Evolutionary conservation across 23 red algal species (phyloP).

Genomic region (Rhodosorus marinus): DNA sequence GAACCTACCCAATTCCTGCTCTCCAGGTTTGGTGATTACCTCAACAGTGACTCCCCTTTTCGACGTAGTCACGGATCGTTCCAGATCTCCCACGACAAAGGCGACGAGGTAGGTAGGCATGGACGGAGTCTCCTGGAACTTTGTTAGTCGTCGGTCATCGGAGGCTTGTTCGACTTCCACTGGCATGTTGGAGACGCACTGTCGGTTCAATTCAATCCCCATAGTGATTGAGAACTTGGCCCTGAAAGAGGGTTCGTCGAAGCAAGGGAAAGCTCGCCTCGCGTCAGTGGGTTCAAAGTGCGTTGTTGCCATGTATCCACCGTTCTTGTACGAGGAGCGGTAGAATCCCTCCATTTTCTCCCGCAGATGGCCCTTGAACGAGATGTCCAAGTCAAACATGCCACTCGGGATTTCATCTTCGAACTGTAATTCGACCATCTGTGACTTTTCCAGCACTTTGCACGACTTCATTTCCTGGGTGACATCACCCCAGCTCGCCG

Average conservation of each 20-base stretch:
- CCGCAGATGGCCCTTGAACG: slow-evolving; percentile 13
- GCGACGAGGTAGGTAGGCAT: slow-evolving; percentile 32
- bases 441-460: no score
- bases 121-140: slow-evolving; percentile 16
- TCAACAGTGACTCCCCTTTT: slow-evolving; percentile 3
- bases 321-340: slow-evolving; percentile 14
- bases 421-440: no score
- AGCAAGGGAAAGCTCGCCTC: slow-evolving; percentile 30
- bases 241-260: slow-evolving; percentile 22
- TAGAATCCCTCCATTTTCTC: slow-evolving; percentile 36
- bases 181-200: slow-evolving; percentile 24
- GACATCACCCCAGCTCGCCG: no score
- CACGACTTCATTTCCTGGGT: no score
- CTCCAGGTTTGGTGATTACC: slow-evolving; percentile 5
- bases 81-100: slow-evolving; percentile 25
- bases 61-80: slow-evolving; percentile 7
- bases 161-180: neutral
- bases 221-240: slow-evolving; percentile 13
- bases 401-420: no score
- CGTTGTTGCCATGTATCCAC: slow-evolving; percentile 29
- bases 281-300: slow-evolving; percentile 41
- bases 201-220: neutral
- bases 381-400: neutral
- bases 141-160: slow-evolving; percentile 8
- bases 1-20: slow-evolving; percentile 1